These are phyloP conservation scores for Lecanicillium sp. DNA, from an alignment of 2,329 filamentous ascomycete genomes.

Conservation along the genomic window DNA sequence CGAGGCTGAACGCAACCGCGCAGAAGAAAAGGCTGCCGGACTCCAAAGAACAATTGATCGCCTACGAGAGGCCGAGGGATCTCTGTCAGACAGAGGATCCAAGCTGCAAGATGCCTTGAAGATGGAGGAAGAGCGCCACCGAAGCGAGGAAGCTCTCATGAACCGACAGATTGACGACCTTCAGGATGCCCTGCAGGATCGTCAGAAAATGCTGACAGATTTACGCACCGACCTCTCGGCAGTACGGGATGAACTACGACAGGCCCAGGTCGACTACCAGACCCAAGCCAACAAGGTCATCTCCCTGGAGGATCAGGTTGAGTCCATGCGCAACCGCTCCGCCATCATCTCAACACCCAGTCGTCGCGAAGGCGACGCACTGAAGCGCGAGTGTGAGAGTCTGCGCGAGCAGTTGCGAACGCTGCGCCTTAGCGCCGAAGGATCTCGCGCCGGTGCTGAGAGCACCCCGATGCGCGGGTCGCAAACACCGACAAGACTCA, in stretches of 20 bases:
- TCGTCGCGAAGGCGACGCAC: conserved; percentile 22
- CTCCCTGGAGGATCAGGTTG: conserved; percentile 68
- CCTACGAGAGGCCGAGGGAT: conserved; percentile 62
- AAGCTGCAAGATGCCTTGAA: conserved; percentile 63
- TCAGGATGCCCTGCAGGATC: conserved; percentile 62
- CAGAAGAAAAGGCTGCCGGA: conserved; percentile 60
- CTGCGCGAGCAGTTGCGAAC: conserved; percentile 34
- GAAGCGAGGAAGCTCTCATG: conserved; percentile 63
- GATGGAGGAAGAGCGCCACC: conserved; percentile 66
- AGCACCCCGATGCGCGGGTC: conserved; percentile 26
- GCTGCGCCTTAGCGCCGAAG: conserved; percentile 22
- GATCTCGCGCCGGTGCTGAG: conserved; percentile 21
- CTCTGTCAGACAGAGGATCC: conserved; percentile 60
- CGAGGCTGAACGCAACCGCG: conserved; percentile 58
- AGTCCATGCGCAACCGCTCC: conserved; percentile 26
- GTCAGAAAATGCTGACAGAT: conserved; percentile 59
- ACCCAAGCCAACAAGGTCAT: conserved; percentile 59
- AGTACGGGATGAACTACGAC: conserved; percentile 64
- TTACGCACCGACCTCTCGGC: conserved; percentile 60
- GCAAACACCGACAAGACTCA: conserved; percentile 47
- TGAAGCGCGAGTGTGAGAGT: conserved; percentile 23
- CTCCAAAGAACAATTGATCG: conserved; percentile 66
- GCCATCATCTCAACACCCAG: background rate
- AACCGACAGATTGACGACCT: conserved; percentile 69
- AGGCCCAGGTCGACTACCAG: conserved; percentile 58